Evolutionary conservation across 495 filamentous ascomycete species (phyloP).

Genomic region (Hypoxylon subgilvum): DNA sequence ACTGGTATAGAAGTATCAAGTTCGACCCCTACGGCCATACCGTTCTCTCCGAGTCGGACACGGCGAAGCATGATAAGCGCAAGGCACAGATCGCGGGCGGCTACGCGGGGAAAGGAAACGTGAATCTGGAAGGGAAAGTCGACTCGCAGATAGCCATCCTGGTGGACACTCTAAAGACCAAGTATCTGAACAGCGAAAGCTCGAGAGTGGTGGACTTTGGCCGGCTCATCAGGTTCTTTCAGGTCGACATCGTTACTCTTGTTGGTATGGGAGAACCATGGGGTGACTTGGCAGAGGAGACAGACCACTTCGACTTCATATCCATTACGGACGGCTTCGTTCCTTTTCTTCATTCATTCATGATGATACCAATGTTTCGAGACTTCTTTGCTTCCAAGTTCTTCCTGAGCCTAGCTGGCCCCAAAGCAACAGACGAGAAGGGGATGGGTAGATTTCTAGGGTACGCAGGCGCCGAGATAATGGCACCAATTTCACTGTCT

Average conservation of each 20-base stretch:
- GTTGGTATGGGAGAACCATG: conserved; percentile 60
- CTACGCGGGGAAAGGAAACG: conserved; percentile 59
- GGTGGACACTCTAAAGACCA: conserved; percentile 46
- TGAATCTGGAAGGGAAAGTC: conserved; percentile 52
- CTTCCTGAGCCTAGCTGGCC: conserved; percentile 59
- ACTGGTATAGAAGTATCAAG: conserved; percentile 41
- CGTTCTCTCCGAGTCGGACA: conserved; percentile 49
- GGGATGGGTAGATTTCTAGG: conserved; percentile 49
- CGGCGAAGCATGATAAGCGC: conserved; percentile 46
- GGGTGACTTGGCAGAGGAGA: conserved; percentile 53
- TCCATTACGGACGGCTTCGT: conserved; percentile 44
- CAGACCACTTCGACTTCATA: conserved; percentile 58
- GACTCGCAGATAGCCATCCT: conserved; percentile 50
- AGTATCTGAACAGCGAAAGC: conserved; percentile 41
- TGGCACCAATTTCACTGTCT: not conserved
- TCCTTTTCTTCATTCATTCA: conserved; percentile 32
- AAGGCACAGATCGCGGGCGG: conserved; percentile 48
- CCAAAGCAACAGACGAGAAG: conserved; percentile 58
- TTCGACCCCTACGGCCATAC: conserved; percentile 48
- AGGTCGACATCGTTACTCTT: conserved; percentile 57
- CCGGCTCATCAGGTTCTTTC: conserved; percentile 53
- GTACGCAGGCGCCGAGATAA: conserved; percentile 25
- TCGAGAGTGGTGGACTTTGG: conserved; percentile 51
- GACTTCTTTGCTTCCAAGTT: conserved; percentile 46
- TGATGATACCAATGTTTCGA: conserved; percentile 42